phyloP scores from a whole-genome alignment of 2,329 filamentous ascomycete species.

The Ustulina deusta region DNA sequence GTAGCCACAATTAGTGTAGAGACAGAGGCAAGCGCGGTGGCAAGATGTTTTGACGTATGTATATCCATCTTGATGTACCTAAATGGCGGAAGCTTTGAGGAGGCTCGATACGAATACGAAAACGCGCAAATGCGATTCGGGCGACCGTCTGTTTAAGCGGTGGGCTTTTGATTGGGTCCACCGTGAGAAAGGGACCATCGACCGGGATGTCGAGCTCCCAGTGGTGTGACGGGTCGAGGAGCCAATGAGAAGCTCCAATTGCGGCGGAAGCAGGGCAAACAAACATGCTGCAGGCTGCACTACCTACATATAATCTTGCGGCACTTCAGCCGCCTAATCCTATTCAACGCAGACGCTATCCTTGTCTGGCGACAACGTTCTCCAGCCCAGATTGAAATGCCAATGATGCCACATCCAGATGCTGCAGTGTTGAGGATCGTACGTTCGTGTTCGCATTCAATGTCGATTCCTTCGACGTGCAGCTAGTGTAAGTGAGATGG shows the following conservation, averaged over 20 bases:
- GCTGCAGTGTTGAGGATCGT: conserved; percentile 19
- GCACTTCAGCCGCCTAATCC: conserved; percentile 5
- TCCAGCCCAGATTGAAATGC: conserved; percentile 7
- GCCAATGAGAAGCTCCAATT: conserved; percentile 34
- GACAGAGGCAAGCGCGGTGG: conserved; percentile 17
- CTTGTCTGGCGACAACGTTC: background rate
- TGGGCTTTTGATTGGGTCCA: conserved; percentile 3
- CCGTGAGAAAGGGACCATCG: conserved; percentile 19
- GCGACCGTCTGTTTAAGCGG: conserved; percentile 30
- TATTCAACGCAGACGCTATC: background rate
- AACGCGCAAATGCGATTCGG: conserved; percentile 20
- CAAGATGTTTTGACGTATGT: conserved; percentile 12
- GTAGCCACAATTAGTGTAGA: conserved; percentile 3
- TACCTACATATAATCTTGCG: background rate
- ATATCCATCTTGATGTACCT: background rate
- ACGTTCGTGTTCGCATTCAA: conserved; percentile 37
- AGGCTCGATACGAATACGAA: conserved; percentile 50
- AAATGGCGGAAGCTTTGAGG: background rate
- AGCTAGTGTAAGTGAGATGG: conserved; percentile 12
- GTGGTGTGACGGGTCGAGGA: conserved; percentile 30
- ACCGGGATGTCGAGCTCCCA: conserved; percentile 31
- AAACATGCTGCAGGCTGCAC: background rate
- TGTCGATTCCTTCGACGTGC: background rate
- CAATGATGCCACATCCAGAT: conserved; percentile 32
- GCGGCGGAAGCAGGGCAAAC: conserved; percentile 1